Evolutionary conservation across 495 filamentous ascomycete species (phyloP).

Genomic region (Penicillium dipodomyicola): DNA sequence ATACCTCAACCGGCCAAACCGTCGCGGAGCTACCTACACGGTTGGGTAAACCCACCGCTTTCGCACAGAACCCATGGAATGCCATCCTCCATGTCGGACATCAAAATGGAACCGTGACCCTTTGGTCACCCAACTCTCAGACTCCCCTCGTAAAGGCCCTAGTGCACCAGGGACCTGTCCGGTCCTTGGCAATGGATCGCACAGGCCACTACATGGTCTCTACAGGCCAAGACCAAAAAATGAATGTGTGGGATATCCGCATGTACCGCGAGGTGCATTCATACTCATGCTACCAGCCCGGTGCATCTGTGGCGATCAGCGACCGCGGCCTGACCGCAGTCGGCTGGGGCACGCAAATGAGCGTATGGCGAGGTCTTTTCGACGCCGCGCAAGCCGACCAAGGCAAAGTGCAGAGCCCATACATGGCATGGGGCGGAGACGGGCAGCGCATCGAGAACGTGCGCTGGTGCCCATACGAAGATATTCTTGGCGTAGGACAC

Average conservation of each 20-base stretch:
- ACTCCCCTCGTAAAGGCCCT: conserved; percentile 88
- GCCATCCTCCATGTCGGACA: conserved; percentile 89
- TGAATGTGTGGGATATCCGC: conserved; percentile 95
- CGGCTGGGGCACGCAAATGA: conserved; percentile 86
- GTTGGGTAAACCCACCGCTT: conserved; percentile 76
- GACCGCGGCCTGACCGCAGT: conserved; percentile 84
- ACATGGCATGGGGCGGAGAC: conserved; percentile 91
- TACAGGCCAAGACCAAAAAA: conserved; percentile 83
- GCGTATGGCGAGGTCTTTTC: conserved; percentile 87
- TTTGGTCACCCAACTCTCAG: conserved; percentile 93
- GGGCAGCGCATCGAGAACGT: conserved; percentile 77
- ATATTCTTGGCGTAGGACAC: conserved; percentile 83
- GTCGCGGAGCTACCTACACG: conserved; percentile 80
- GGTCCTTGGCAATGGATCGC: conserved; percentile 79
- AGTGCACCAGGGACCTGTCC: conserved; percentile 93
- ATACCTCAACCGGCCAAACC: conserved; percentile 86
- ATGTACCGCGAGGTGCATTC: conserved; percentile 89
- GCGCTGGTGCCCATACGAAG: conserved; percentile 92
- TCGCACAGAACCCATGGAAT: conserved; percentile 86
- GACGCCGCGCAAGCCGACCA: conserved; percentile 64
- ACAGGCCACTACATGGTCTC: conserved; percentile 95
- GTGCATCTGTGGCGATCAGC: conserved; percentile 80
- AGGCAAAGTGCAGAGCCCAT: conserved; percentile 80
- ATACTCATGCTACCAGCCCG: conserved; percentile 84
- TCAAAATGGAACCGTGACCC: conserved; percentile 87